Conservation (phyloP, 495 filamentous ascomycete species). For the Hyaloscypha bicolor region DNA sequence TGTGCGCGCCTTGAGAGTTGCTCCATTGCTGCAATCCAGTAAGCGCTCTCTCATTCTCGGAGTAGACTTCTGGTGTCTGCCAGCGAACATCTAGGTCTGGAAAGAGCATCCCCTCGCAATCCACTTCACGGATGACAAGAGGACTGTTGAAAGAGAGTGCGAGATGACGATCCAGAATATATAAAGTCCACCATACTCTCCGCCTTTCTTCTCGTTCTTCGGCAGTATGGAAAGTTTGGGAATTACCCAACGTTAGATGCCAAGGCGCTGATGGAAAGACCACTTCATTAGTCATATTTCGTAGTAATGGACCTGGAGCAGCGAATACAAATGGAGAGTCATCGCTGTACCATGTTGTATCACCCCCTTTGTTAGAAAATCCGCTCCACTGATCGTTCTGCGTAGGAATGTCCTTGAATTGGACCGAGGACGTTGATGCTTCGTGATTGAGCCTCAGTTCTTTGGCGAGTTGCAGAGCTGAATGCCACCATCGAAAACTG, state of each 20-base stretch:
- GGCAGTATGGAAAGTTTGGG: neutral
- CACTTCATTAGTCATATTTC: too few species aligned
- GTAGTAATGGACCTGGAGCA: too few species aligned
- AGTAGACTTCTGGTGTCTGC: slow-evolving; percentile 56
- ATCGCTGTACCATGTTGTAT: too few species aligned
- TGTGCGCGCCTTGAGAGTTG: too few species aligned
- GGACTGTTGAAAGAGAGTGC: slow-evolving; percentile 53
- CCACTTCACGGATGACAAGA: slow-evolving; percentile 48
- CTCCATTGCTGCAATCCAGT: too few species aligned
- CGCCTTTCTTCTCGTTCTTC: slow-evolving; percentile 52
- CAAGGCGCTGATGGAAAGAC: too few species aligned
- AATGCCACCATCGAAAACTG: slow-evolving; percentile 39
- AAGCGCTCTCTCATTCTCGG: slow-evolving; percentile 72
- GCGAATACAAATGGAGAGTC: too few species aligned
- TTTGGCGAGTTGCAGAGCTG: slow-evolving; percentile 35
- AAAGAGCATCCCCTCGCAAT: slow-evolving; percentile 50
- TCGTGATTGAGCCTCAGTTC: slow-evolving; percentile 35
- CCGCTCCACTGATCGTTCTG: too few species aligned
- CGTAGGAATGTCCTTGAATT: too few species aligned
- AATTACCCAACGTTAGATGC: too few species aligned
- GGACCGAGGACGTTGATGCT: slow-evolving; percentile 23
- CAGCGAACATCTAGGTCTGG: slow-evolving; percentile 78
- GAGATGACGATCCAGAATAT: slow-evolving; percentile 52
- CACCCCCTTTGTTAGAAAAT: too few species aligned
- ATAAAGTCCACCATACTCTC: slow-evolving; percentile 54